Evolutionary conservation across 2,329 filamentous ascomycete genomes (phyloP).

Genomic region (Neobulgaria alba): DNA sequence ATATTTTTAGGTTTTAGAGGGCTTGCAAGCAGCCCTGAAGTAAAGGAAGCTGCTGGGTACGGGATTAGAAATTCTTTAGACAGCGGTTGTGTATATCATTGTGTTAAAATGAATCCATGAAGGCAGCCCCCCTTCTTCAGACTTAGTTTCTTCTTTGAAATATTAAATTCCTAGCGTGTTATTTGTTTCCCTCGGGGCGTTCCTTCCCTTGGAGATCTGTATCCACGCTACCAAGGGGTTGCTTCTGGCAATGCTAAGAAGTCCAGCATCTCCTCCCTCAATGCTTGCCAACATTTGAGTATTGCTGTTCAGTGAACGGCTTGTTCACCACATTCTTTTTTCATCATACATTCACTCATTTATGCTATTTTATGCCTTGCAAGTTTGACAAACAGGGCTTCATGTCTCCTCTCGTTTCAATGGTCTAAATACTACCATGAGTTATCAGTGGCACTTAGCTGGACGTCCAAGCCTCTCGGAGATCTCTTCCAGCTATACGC

Average conservation of each 20-base stretch:
- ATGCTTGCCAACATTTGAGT: not conserved
- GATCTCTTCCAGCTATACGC: not conserved
- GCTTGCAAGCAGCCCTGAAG: slow-evolving; percentile 71
- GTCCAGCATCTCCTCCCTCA: not conserved
- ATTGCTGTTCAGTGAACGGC: not conserved
- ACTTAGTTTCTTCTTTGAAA: not conserved
- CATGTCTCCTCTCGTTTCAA: not conserved
- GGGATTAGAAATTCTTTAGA: slow-evolving; percentile 15
- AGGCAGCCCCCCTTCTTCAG: slow-evolving; percentile 5
- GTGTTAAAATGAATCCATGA: slow-evolving; percentile 23
- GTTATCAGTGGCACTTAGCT: slow-evolving; percentile 12
- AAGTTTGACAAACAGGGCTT: not conserved
- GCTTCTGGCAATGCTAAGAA: not conserved
- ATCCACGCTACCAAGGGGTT: not conserved
- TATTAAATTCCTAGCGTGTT: not conserved
- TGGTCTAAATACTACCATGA: slow-evolving; percentile 15
- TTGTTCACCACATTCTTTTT: not conserved
- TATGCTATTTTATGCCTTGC: not conserved
- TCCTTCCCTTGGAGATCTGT: not conserved
- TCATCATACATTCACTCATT: not conserved
- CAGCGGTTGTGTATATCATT: slow-evolving; percentile 28
- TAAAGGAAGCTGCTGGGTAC: slow-evolving; percentile 36
- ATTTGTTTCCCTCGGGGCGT: not conserved
- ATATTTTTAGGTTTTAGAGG: slow-evolving; percentile 63
- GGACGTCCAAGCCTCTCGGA: slow-evolving; percentile 1